These are phyloP conservation scores for Fusarium chuoi DNA, from an alignment of 2,329 filamentous ascomycete genomes.

Conservation along the genomic window DNA sequence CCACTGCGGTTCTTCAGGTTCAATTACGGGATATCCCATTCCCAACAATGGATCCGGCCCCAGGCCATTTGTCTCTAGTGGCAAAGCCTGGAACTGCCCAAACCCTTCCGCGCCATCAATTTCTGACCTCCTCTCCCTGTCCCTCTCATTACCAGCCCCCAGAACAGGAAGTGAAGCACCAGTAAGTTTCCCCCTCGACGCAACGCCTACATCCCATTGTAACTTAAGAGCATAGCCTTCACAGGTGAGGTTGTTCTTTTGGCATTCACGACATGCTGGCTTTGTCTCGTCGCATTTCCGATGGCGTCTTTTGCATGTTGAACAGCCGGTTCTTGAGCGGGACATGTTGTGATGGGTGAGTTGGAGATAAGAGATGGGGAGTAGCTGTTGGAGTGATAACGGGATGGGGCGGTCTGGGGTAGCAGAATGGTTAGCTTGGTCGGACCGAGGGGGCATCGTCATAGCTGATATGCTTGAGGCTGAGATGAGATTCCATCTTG, in stretches of 20 bases:
- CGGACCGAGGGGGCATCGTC: background rate
- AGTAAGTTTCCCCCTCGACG: slow-evolving; percentile 19
- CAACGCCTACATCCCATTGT: slow-evolving; percentile 28
- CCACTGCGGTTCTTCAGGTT: background rate
- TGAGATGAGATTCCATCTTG: background rate
- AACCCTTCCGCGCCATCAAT: background rate
- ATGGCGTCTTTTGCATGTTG: slow-evolving; percentile 35
- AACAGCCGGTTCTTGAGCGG: slow-evolving; percentile 32
- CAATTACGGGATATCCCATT: background rate
- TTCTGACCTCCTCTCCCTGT: too few relatives aligned
- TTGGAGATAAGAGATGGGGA: background rate
- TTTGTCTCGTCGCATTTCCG: slow-evolving; percentile 37
- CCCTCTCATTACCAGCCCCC: background rate
- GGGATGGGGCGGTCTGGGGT: background rate
- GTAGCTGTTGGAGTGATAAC: background rate
- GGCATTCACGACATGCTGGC: slow-evolving; percentile 23
- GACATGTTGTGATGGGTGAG: slow-evolving; percentile 1
- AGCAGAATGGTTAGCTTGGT: slow-evolving; percentile 1
- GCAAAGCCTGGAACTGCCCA: background rate
- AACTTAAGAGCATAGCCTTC: slow-evolving; percentile 27
- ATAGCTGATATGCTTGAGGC: background rate
- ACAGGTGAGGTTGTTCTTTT: slow-evolving; percentile 13
- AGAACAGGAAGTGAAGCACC: slow-evolving; percentile 18
- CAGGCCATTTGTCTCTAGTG: background rate
- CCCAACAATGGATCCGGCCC: background rate